Percentiles rank a stretch among this genome's conserved stretches.
Conservation (phyloP, 768 basidiomycete genomes). For the Mycena maculata region DNA sequence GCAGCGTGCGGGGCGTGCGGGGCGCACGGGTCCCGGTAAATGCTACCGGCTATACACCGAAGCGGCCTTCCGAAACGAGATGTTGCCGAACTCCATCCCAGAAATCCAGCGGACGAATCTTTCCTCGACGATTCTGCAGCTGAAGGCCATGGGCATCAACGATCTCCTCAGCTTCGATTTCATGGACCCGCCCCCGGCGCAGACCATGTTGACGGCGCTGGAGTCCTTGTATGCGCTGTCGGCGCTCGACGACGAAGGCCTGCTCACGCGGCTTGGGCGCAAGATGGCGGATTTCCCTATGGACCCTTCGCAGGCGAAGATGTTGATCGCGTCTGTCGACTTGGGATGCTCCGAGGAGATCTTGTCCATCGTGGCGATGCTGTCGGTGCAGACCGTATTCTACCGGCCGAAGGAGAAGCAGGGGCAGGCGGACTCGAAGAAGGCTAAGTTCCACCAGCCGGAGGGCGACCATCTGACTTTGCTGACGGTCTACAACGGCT, state of each 20-base stretch:
- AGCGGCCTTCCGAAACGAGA: slow-evolving; percentile 98
- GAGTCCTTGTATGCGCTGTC: slow-evolving; percentile 95
- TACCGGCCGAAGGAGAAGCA: slow-evolving; percentile 99
- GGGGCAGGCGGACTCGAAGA: slow-evolving; percentile 98
- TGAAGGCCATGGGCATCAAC: slow-evolving; percentile 99
- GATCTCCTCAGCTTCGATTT: slow-evolving; percentile 98
- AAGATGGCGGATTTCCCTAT: slow-evolving; percentile 99
- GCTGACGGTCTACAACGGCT: slow-evolving; percentile 96
- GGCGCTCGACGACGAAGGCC: slow-evolving; percentile 95
- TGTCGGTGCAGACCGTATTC: slow-evolving; percentile 95
- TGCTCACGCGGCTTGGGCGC: slow-evolving; percentile 92
- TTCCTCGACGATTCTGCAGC: slow-evolving; percentile 90
- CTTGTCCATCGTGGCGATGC: slow-evolving; percentile 96
- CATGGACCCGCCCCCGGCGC: slow-evolving; percentile 98
- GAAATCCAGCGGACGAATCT: slow-evolving; percentile 98
- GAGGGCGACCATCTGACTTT: slow-evolving; percentile 96
- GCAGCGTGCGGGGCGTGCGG: slow-evolving; percentile 95
- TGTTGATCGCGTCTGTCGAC: slow-evolving; percentile 98
- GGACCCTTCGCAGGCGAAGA: slow-evolving; percentile 96
- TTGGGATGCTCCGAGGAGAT: slow-evolving; percentile 99
- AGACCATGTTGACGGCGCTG: slow-evolving; percentile 95
- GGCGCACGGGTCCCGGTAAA: slow-evolving; percentile 97
- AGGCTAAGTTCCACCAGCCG: slow-evolving; percentile 99
- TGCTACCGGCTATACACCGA: slow-evolving; percentile 98
- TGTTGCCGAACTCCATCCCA: slow-evolving; percentile 97